phyloP scores from a whole-genome alignment of 176 grass and related monocot genomes.

The Melocanna baccifera region DNA sequence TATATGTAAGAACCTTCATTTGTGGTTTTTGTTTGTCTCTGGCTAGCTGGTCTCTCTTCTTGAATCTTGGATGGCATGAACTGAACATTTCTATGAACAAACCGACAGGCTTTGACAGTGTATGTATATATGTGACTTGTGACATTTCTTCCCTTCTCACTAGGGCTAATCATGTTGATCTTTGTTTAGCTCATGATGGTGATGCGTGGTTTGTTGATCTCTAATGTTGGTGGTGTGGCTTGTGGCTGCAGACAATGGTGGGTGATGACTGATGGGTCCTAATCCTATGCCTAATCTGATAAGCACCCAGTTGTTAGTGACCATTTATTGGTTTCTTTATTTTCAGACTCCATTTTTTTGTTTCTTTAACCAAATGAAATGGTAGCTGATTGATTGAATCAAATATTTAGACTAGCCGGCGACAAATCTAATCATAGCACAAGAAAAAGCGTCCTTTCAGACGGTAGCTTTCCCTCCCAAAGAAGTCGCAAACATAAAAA shows the following conservation, averaged over 20 bases:
- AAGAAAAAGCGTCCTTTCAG: not conserved
- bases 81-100: not conserved
- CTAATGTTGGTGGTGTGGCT: not conserved
- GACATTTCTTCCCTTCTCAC: not conserved
- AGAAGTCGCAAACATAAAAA: not conserved
- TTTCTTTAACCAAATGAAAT: not conserved
- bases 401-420: not conserved
- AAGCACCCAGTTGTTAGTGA: slow-evolving; percentile 6
- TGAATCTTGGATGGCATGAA: not conserved
- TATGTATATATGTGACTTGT: not conserved
- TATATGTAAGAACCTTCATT: slow-evolving; percentile 25
- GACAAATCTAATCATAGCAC: slow-evolving; percentile 19
- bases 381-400: not conserved
- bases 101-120: not conserved
- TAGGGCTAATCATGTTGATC: not conserved
- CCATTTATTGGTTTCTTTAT: not conserved
- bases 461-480: slow-evolving; percentile 8
- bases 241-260: slow-evolving; percentile 10
- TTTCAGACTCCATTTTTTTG: not conserved
- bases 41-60: not conserved
- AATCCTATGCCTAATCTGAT: slow-evolving; percentile 25
- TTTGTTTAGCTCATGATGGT: not conserved
- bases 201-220: not conserved
- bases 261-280: not conserved
- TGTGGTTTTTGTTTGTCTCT: not conserved